Conservation (phyloP, 139 green algal species). For the Chlamydomonas eustigma region DNA sequence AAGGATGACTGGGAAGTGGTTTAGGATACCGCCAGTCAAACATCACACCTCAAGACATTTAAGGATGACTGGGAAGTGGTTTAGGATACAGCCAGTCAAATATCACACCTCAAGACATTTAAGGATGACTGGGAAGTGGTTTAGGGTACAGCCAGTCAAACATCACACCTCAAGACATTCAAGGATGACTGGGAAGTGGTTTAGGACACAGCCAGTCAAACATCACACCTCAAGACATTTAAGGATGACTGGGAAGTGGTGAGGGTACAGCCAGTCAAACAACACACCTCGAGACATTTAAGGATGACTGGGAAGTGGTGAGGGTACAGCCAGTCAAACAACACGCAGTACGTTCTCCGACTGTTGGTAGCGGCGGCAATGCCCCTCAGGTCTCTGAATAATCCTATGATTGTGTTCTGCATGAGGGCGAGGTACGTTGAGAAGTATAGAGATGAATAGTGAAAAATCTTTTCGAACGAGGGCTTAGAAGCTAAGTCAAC, state of each 20-base stretch:
- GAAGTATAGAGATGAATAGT: neutral
- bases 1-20: no score
- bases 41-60: no score
- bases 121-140: no score
- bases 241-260: conserved; percentile 77
- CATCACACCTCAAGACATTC: no score
- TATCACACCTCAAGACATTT: no score
- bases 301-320: conserved; percentile 77
- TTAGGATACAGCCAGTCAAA: no score
- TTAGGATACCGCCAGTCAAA: no score
- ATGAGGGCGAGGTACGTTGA: neutral
- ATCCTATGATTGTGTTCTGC: conserved; percentile 66
- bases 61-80: no score
- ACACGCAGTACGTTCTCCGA: conserved; percentile 69
- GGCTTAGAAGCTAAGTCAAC: no score
- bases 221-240: conserved; percentile 66
- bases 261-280: conserved; percentile 97
- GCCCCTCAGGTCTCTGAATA: conserved; percentile 92
- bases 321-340: conserved; percentile 98
- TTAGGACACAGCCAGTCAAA: no score
- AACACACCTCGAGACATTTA: conserved; percentile 70
- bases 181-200: no score
- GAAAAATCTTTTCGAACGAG: neutral
- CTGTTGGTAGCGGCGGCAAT: conserved; percentile 86
- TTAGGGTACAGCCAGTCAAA: no score